Evolutionary conservation across 257 asterid species (phyloP), one percentile per base, ranked within the genome.

Genomic region (Solanum microdontum): DNA sequence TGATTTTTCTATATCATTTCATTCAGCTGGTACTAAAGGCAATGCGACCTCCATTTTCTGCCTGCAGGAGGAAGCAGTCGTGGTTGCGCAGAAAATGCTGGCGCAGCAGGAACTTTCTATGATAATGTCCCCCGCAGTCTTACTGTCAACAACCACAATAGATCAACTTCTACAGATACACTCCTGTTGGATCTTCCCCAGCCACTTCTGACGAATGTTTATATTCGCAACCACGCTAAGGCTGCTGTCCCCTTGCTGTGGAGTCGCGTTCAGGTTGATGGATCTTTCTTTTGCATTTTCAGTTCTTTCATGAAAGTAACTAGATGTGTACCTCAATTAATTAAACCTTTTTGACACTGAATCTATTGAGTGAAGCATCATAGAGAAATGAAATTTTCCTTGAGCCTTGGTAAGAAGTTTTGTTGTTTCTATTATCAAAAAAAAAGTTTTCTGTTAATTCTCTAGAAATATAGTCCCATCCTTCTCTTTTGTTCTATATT

Each of bases 31-130:
- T 43, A 55, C 84, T 90, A 88, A 88, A 85, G 43, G 87, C 73
- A 83, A 33, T 87, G 83, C 87, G 40, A 88, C 86, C 84, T 86
- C 88, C 58, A 7, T 87, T 51, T 83, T 83, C 58, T 89, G 88
- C 89, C 87, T 91, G 83, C 94, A 97, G 99, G 99, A 87, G 99
- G 99, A 87, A 94, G 91, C 92, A 97, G 99, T 90, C 93, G 88
- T 76, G 98, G 98, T 89, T 97, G 99, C 91, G 94, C 92, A 28
- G 97, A 94, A 87, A 97, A 97, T 94, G 97, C 99, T 39, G 99
- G 99, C 82, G 99, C 97, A 84, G 98, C 99, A 13, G 99, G 99
- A 88, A 97, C 99, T 86, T 93, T 95, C 91, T 97, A 96, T 94
- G 99, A 97, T 82, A 88, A 94, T 84, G 98, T 97, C 91, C 95